A percentile compares a stretch with the other conserved stretches of the same genome.
Evolutionary conservation across 2,329 filamentous ascomycete species (phyloP).

Genomic region (Aspergillus udagawae): DNA sequence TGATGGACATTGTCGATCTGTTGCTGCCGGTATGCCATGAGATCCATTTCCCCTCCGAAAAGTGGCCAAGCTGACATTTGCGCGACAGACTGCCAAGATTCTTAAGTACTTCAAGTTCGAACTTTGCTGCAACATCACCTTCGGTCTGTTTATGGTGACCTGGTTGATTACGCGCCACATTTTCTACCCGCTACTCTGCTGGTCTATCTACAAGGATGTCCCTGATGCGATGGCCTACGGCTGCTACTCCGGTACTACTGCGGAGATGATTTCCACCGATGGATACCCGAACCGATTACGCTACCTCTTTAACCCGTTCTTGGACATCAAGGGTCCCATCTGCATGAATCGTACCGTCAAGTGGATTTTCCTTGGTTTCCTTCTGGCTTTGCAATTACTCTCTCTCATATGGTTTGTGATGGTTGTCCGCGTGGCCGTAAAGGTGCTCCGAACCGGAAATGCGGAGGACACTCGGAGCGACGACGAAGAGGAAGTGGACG

Average conservation of each 20-base stretch:
- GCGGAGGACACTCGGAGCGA: constrained; percentile 88
- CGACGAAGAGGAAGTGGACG: constrained; percentile 66
- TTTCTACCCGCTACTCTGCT: constrained; percentile 73
- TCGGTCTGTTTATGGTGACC: constrained; percentile 77
- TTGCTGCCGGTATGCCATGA: constrained; percentile 67
- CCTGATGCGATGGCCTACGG: constrained; percentile 60
- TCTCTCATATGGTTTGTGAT: constrained; percentile 85
- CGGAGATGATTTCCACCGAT: constrained; percentile 30
- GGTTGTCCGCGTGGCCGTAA: constrained; percentile 77
- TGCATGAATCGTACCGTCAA: constrained; percentile 75
- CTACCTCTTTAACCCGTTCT: constrained; percentile 71
- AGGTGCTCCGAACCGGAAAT: constrained; percentile 67
- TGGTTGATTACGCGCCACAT: constrained; percentile 85
- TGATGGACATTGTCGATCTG: constrained; percentile 93
- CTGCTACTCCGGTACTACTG: constrained; percentile 61
- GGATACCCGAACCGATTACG: constrained; percentile 43
- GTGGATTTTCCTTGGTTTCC: constrained; percentile 70
- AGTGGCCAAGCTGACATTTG: constrained; percentile 6
- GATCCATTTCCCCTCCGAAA: background rate
- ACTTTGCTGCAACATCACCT: constrained; percentile 73
- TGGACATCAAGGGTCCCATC: constrained; percentile 65
- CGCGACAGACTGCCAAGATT: constrained; percentile 73
- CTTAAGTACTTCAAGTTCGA: constrained; percentile 83
- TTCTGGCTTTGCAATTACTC: constrained; percentile 74
- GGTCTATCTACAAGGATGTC: constrained; percentile 70